These are phyloP conservation scores for Poa annua DNA, from an alignment of 176 grass and related monocot genomes.

Conservation along the genomic window DNA sequence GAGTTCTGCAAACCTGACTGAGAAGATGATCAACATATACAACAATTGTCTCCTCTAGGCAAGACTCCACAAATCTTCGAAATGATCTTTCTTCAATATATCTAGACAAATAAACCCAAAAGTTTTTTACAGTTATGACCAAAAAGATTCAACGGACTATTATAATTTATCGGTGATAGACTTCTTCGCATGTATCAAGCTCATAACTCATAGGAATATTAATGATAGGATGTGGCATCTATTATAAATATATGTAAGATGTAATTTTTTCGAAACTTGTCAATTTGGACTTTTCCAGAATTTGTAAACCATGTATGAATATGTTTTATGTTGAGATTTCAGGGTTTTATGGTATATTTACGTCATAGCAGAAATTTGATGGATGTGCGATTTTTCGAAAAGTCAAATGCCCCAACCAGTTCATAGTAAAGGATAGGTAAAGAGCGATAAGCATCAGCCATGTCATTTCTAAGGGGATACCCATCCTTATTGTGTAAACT, in stretches of 20 bases:
- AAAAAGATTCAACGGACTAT: slow-evolving; percentile 16
- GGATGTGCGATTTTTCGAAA: background rate
- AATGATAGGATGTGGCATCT: background rate
- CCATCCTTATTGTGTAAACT: slow-evolving; percentile 45
- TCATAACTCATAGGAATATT: background rate
- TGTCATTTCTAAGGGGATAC: slow-evolving; percentile 6
- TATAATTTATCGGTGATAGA: slow-evolving; percentile 20
- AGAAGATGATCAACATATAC: slow-evolving; percentile 94
- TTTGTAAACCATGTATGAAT: slow-evolving; percentile 15
- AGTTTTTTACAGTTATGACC: slow-evolving; percentile 19
- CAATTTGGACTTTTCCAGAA: slow-evolving; percentile 20
- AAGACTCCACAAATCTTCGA: slow-evolving; percentile 97
- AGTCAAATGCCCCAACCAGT: background rate
- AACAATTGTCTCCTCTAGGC: slow-evolving; percentile 93
- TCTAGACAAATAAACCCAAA: slow-evolving; percentile 48
- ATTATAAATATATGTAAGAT: background rate
- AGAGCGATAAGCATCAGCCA: slow-evolving; percentile 35
- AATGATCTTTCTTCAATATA: slow-evolving; percentile 98
- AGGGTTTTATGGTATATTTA: background rate
- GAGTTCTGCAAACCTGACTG: slow-evolving; percentile 68
- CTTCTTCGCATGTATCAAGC: slow-evolving; percentile 8
- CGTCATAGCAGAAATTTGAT: slow-evolving; percentile 17
- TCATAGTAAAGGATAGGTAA: background rate
- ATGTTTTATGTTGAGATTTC: slow-evolving; percentile 37
- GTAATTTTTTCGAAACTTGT: slow-evolving; percentile 11